Percentiles rank a stretch among this genome's conserved stretches.
phyloP scores from a whole-genome alignment of 139 green algal species.

The Picocystis salinarum region DNA sequence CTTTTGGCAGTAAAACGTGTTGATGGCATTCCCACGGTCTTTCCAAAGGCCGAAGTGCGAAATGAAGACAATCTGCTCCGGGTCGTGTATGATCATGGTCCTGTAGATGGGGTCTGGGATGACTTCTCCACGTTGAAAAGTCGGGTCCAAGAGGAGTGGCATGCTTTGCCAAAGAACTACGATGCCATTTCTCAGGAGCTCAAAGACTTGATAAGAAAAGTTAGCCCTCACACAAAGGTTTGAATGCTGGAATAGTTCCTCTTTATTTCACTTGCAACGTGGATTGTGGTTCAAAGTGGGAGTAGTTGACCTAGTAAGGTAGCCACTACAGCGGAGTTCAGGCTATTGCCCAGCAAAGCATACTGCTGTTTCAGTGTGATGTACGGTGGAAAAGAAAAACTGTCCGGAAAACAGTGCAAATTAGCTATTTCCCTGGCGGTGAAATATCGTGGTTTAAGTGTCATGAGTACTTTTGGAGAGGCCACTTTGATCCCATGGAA shows the following conservation, averaged over 20 bases:
- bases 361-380: constrained; percentile 31
- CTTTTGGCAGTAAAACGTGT: constrained; percentile 39
- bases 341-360: constrained; percentile 41
- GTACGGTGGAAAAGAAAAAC: constrained; percentile 34
- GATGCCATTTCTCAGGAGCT: constrained; percentile 32
- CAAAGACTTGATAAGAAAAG: constrained; percentile 34
- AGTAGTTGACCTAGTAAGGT: constrained; percentile 17
- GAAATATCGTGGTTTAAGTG: constrained; percentile 39
- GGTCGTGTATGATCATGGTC: constrained; percentile 49
- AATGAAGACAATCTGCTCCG: constrained; percentile 42
- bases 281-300: too few species aligned
- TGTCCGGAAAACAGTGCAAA: constrained; percentile 35
- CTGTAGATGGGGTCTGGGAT: constrained; percentile 37
- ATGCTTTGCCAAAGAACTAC: constrained; percentile 25
- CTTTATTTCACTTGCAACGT: too few species aligned
- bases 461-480: constrained; percentile 4
- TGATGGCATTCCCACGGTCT: constrained; percentile 47
- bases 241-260: too few species aligned
- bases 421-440: constrained; percentile 38
- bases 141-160: constrained; percentile 43
- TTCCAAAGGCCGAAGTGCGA: constrained; percentile 45
- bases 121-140: constrained; percentile 35
- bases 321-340: constrained; percentile 38
- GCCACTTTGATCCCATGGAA: neutral
- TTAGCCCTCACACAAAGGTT: too few species aligned